phyloP scores from a whole-genome alignment of 345 rosid genomes.

The Euphorbia pulcherrima region DNA sequence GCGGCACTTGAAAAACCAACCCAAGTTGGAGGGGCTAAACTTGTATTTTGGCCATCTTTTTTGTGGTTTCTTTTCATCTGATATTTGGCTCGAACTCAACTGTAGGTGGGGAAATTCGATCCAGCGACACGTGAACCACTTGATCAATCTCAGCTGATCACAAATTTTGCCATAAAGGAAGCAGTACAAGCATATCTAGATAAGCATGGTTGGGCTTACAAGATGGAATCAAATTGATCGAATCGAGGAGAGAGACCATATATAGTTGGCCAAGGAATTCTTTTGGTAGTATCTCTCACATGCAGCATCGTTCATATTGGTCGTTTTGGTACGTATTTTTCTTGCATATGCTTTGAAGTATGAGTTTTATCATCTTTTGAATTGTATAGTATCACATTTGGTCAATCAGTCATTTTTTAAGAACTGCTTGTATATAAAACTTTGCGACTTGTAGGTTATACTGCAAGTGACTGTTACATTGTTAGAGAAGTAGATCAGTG shows the following conservation, averaged over 20 bases:
- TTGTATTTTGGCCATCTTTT: too few relatives aligned
- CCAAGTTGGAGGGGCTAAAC: too few relatives aligned
- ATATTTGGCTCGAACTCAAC: neutral
- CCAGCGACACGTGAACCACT: conserved; percentile 76
- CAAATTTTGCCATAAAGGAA: conserved; percentile 80
- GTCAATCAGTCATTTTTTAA: neutral
- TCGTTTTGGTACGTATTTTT: neutral
- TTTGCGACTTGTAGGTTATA: neutral
- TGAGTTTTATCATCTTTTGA: conserved; percentile 3
- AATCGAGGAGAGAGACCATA: neutral
- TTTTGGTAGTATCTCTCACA: neutral
- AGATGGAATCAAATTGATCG: conserved; percentile 19
- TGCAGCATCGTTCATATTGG: conserved; percentile 2
- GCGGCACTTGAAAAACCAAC: too few relatives aligned
- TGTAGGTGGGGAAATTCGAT: conserved; percentile 81
- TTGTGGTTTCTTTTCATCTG: neutral
- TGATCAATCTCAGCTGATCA: conserved; percentile 44
- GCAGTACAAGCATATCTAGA: conserved; percentile 77
- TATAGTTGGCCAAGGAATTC: neutral
- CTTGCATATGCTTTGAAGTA: neutral
- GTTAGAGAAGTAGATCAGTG: neutral
- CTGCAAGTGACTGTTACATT: neutral
- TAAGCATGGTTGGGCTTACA: conserved; percentile 81
- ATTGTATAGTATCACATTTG: conserved; percentile 17
- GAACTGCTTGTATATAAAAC: neutral